Percentiles rank a stretch among this genome's conserved stretches.
phyloP scores from a whole-genome alignment of 2,329 filamentous ascomycete species.

The Trichoderma sp. region DNA sequence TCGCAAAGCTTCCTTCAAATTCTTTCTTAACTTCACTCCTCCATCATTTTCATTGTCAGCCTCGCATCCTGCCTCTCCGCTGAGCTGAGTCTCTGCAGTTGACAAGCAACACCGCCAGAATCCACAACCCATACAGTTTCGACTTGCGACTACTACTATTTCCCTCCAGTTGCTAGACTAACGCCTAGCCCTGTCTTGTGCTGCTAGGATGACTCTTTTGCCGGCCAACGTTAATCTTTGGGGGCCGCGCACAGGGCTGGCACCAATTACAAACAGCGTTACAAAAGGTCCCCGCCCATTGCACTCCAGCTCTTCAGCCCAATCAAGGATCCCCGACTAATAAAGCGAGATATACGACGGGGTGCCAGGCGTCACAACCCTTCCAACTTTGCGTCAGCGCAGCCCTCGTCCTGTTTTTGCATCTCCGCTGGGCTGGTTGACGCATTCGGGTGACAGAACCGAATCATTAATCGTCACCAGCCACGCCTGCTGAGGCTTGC shows the following conservation, averaged over 20 bases:
- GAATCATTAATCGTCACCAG: not conserved
- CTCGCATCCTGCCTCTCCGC: not conserved
- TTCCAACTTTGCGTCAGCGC: not conserved
- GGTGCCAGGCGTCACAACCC: not conserved
- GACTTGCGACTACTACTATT: not conserved
- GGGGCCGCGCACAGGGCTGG: not conserved
- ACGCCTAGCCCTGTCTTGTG: not conserved
- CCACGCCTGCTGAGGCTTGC: not conserved
- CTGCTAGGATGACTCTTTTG: slow-evolving; percentile 6
- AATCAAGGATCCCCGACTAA: not conserved
- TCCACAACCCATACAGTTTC: not conserved
- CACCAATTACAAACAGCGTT: slow-evolving; percentile 5
- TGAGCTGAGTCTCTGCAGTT: not conserved
- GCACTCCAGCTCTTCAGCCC: not conserved
- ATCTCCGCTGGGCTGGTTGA: not conserved
- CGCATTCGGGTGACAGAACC: not conserved
- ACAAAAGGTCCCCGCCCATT: slow-evolving; percentile 5
- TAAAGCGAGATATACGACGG: slow-evolving; percentile 17
- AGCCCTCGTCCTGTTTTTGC: not conserved
- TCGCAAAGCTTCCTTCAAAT: not conserved
- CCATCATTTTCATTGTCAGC: not conserved
- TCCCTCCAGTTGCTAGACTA: not conserved
- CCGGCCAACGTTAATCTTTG: slow-evolving; percentile 4
- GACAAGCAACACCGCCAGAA: not conserved
- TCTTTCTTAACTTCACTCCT: not conserved